A percentile compares a stretch with the other conserved stretches of the same genome.
Evolutionary conservation across 345 rosid genomes (phyloP).

Genomic region (Melaleuca quinquenervia): DNA sequence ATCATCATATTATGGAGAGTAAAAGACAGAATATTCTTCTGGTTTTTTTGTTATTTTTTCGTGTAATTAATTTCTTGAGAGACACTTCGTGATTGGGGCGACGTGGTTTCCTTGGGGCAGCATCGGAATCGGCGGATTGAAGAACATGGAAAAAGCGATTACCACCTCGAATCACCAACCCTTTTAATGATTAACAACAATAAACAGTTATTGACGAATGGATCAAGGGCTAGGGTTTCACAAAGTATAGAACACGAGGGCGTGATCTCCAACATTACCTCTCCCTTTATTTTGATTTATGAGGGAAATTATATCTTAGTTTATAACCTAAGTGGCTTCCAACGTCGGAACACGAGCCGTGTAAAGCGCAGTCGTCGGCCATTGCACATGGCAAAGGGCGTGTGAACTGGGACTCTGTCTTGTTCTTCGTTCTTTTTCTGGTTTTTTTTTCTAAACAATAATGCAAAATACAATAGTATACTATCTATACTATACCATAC

Average conservation of each 20-base stretch:
- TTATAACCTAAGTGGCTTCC: neutral
- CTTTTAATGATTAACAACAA: neutral
- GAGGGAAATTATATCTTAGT: neutral
- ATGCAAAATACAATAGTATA: neutral
- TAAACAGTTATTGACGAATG: neutral
- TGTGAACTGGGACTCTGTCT: neutral
- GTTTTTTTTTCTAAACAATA: neutral
- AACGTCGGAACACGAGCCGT: neutral
- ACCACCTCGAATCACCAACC: constrained; percentile 5
- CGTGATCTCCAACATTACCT: neutral
- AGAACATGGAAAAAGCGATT: constrained; percentile 8
- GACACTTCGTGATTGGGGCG: neutral
- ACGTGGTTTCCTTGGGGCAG: neutral
- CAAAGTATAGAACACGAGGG: constrained; percentile 10
- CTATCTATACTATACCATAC: too few species aligned
- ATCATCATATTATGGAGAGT: neutral
- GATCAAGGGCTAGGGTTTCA: neutral
- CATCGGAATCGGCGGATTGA: neutral
- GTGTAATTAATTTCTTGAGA: neutral
- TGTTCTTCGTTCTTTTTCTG: neutral
- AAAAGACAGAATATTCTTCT: neutral
- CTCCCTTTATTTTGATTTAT: neutral
- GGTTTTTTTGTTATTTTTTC: neutral
- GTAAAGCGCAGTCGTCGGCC: neutral
- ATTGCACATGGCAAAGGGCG: neutral